A percentile compares a stretch with the other conserved stretches of the same genome.
These are phyloP conservation scores for Aspergillus hiratsukae DNA, from an alignment of 2,329 filamentous ascomycete genomes.

Conservation along the genomic window DNA sequence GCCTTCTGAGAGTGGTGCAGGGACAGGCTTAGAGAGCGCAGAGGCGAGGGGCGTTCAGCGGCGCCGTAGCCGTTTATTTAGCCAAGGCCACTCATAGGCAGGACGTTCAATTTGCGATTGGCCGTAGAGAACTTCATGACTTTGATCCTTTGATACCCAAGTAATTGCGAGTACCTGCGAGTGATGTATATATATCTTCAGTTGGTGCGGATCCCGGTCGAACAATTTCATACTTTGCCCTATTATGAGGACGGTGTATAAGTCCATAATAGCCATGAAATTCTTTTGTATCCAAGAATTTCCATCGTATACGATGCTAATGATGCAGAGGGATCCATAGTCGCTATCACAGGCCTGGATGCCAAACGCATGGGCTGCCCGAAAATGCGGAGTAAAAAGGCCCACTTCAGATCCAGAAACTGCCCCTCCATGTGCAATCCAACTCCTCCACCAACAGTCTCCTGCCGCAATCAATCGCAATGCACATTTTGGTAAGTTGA, in stretches of 20 bases:
- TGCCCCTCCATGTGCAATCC: background rate
- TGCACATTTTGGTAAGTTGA: constrained; percentile 50
- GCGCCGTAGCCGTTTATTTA: constrained; percentile 26
- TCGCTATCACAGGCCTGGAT: background rate
- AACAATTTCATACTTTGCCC: background rate
- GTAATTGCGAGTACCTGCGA: background rate
- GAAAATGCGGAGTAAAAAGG: background rate
- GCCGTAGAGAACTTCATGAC: background rate
- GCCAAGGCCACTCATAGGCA: constrained; percentile 10
- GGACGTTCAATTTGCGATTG: background rate
- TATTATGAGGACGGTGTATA: background rate
- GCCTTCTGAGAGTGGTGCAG: constrained; percentile 46
- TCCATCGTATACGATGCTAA: background rate
- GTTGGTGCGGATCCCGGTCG: background rate
- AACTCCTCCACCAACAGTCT: constrained; percentile 5
- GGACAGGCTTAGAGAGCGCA: constrained; percentile 47
- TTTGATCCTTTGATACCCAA: constrained; percentile 1
- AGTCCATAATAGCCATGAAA: background rate
- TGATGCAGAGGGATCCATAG: background rate
- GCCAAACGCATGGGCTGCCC: background rate
- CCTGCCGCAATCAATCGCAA: constrained; percentile 18
- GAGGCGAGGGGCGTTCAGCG: constrained; percentile 27
- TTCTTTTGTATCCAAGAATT: background rate
- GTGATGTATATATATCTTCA: background rate
- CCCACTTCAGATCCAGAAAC: background rate